Percentiles rank a stretch among this genome's conserved stretches.
Evolutionary conservation across 106 monocot genomes (phyloP).

Genomic region (Alisma plantagoaquatica): DNA sequence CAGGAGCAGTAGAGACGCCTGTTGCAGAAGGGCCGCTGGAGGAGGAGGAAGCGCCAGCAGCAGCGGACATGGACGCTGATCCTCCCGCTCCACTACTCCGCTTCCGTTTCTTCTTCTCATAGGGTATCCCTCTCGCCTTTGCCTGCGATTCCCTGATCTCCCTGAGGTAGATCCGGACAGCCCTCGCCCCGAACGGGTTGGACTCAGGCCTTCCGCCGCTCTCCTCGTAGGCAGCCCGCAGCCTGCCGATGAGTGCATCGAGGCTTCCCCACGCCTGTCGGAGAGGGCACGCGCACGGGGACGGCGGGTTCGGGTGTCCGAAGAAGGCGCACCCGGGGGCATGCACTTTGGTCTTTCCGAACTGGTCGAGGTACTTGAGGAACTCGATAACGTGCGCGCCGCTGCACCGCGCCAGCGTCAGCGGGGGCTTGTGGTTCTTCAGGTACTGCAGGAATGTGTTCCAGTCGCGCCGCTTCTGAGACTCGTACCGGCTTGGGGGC

Average conservation of each 20-base stretch:
- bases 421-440: conserved; percentile 9
- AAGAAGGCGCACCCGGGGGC: conserved; percentile 5
- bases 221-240: conserved; percentile 18
- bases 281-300: conserved; percentile 13
- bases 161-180: conserved; percentile 9
- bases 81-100: too few relatives aligned
- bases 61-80: too few relatives aligned
- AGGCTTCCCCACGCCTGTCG: conserved; percentile 17
- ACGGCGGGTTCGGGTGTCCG: conserved; percentile 11
- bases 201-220: conserved; percentile 3
- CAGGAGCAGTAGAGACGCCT: neutral
- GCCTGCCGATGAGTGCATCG: conserved; percentile 15
- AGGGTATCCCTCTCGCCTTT: conserved; percentile 7
- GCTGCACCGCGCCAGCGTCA: conserved; percentile 11
- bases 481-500: conserved; percentile 19
- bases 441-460: conserved; percentile 20
- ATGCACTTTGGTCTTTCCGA: conserved; percentile 22
- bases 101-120: conserved; percentile 13
- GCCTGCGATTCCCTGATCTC: conserved; percentile 14
- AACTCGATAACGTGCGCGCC: conserved; percentile 17
- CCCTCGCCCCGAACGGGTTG: conserved; percentile 12
- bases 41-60: neutral
- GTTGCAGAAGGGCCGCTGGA: neutral
- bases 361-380: conserved; percentile 17
- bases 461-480: conserved; percentile 20